These are phyloP conservation scores for Umbelopsis vinacea DNA, from an alignment of 192 early-diverging fungal species.

Conservation along the genomic window DNA sequence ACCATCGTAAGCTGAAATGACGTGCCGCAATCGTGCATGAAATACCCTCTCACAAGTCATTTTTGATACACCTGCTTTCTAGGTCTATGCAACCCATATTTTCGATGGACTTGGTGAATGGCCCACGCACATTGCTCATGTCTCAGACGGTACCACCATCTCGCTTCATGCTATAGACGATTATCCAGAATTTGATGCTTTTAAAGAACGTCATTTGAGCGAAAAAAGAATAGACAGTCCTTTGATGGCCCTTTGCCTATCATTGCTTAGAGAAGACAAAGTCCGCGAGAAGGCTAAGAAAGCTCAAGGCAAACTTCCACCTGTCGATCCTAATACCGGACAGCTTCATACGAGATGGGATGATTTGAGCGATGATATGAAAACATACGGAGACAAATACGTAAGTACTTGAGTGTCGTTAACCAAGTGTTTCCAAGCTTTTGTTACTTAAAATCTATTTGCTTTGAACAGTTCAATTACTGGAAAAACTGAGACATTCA, in stretches of 20 bases:
- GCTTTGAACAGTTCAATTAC: slow-evolving; percentile 5
- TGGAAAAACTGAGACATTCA: slow-evolving; percentile 3
- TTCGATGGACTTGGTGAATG: slow-evolving; percentile 77
- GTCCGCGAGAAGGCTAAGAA: slow-evolving; percentile 28
- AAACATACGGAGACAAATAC: slow-evolving; percentile 49
- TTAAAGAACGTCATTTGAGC: slow-evolving; percentile 29
- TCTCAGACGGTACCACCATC: slow-evolving; percentile 57
- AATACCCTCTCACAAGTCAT: background rate
- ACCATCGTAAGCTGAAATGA: slow-evolving; percentile 56
- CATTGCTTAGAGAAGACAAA: slow-evolving; percentile 70
- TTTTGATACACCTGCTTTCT: background rate
- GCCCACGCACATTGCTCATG: slow-evolving; percentile 76
- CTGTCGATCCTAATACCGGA: slow-evolving; percentile 36
- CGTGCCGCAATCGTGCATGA: no score
- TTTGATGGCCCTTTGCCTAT: slow-evolving; percentile 35
- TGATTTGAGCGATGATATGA: slow-evolving; percentile 50
- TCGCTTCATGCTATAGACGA: slow-evolving; percentile 47
- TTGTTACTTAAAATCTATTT: background rate
- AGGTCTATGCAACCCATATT: slow-evolving; percentile 80
- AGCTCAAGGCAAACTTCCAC: background rate
- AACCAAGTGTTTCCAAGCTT: no score
- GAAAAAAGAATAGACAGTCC: slow-evolving; percentile 32
- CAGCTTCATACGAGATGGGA: slow-evolving; percentile 49
- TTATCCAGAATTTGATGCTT: slow-evolving; percentile 59
- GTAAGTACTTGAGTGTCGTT: background rate